Percentiles rank a stretch among this genome's conserved stretches.
phyloP scores from a whole-genome alignment of 1,284 basidiomycete genomes.

The Austroboletus novae-zelandiae region DNA sequence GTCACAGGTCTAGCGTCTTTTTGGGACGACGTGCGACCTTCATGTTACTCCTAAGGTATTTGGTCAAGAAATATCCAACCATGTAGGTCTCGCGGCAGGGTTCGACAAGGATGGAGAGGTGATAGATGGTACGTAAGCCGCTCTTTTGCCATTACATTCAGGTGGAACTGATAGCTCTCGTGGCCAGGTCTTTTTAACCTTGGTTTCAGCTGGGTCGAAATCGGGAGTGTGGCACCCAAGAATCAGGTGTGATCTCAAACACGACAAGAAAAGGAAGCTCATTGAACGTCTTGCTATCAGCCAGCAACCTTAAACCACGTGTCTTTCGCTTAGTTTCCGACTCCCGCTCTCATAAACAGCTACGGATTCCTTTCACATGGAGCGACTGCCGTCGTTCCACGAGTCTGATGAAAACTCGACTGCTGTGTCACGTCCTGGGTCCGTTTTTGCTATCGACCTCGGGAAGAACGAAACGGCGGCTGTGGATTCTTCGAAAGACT shows the following conservation, averaged over 20 bases:
- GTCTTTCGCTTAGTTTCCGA: constrained; percentile 89
- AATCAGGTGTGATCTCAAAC: constrained; percentile 66
- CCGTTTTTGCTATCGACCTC: constrained; percentile 90
- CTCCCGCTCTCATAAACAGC: constrained; percentile 89
- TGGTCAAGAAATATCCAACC: constrained; percentile 80
- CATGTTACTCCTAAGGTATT: constrained; percentile 61
- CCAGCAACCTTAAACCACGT: constrained; percentile 88
- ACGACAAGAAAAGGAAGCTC: background rate
- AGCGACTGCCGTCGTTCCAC: constrained; percentile 73
- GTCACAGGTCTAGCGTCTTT: constrained; percentile 57
- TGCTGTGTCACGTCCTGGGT: constrained; percentile 66
- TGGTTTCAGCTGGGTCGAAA: constrained; percentile 97
- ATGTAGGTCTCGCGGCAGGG: constrained; percentile 92
- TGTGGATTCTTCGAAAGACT: constrained; percentile 85
- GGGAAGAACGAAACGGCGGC: constrained; percentile 95
- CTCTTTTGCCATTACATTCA: background rate
- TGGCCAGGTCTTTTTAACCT: constrained; percentile 79
- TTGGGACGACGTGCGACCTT: no score
- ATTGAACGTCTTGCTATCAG: constrained; percentile 39
- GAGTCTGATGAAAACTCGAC: constrained; percentile 42
- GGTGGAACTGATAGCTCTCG: background rate
- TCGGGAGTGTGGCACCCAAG: constrained; percentile 94
- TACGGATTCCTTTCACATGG: constrained; percentile 98
- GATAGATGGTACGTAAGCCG: constrained; percentile 69
- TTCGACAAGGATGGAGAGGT: constrained; percentile 99